phyloP scores from a whole-genome alignment of 2,329 filamentous ascomycete species.

The Alternaria sp. region DNA sequence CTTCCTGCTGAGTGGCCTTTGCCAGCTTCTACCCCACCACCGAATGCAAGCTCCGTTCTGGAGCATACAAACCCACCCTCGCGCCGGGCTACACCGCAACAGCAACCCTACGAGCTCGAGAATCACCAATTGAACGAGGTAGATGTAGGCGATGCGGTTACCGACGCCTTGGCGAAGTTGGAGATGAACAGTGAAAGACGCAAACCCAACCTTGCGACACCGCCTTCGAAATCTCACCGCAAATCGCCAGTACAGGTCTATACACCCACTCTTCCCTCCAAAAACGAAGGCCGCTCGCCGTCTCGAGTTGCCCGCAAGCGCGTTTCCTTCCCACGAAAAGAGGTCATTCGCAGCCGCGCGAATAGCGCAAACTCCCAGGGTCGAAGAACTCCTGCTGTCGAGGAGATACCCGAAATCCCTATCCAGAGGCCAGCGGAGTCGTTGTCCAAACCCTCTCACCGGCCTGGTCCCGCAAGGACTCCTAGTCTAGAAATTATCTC shows the following conservation, averaged over 20 bases:
- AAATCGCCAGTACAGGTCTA: slow-evolving; percentile 8
- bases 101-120: slow-evolving; percentile 26
- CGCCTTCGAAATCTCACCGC: slow-evolving; percentile 10
- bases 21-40: slow-evolving; percentile 29
- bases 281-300: not conserved
- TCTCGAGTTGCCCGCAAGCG: slow-evolving; percentile 9
- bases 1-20: slow-evolving; percentile 40
- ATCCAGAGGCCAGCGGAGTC: not conserved
- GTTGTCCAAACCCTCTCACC: slow-evolving; percentile 6
- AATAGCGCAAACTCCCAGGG: slow-evolving; percentile 6
- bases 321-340: slow-evolving; percentile 13
- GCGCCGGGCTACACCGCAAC: slow-evolving; percentile 19
- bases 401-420: slow-evolving; percentile 9
- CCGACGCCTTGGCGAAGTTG: slow-evolving; percentile 30
- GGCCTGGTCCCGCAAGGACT: not conserved
- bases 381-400: slow-evolving; percentile 5
- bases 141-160: slow-evolving; percentile 31
- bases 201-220: slow-evolving; percentile 12
- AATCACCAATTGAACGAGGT: slow-evolving; percentile 31
- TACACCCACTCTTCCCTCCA: not conserved
- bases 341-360: slow-evolving; percentile 4
- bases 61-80: slow-evolving; percentile 23
- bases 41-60: slow-evolving; percentile 22
- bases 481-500: slow-evolving; percentile 35
- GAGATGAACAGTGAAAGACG: slow-evolving; percentile 30